These are phyloP conservation scores for Epipyxis sp. DNA, from an alignment of 108 stramenopile genomes.

Conservation along the genomic window DNA sequence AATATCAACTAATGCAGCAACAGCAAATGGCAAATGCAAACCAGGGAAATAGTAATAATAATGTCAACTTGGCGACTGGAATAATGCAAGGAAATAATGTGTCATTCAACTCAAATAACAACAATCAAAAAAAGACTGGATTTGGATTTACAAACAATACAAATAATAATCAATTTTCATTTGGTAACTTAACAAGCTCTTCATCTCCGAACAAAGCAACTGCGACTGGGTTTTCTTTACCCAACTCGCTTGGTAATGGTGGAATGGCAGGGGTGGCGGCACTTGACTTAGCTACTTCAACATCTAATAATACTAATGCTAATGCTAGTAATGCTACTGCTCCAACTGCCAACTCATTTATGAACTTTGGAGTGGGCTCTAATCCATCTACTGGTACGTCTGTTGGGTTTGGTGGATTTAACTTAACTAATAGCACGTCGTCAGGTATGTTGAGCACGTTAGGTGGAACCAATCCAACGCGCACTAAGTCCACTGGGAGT, in stretches of 20 bases:
- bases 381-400: not conserved
- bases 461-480: not conserved
- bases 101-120: too few species aligned
- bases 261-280: not conserved
- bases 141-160: not conserved
- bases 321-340: not conserved
- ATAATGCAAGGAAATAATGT: too few species aligned
- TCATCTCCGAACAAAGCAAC: not conserved
- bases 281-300: not conserved
- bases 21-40: not conserved
- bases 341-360: not conserved
- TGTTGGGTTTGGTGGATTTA: too few species aligned
- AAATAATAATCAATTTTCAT: not conserved
- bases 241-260: too few species aligned
- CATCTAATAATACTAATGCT: not conserved
- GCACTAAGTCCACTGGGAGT: too few species aligned
- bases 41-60: too few species aligned
- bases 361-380: not conserved
- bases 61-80: too few species aligned
- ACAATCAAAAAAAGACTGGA: too few species aligned
- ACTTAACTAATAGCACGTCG: not conserved
- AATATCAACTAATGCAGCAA: not conserved
- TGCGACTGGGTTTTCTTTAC: not conserved
- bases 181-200: not conserved
- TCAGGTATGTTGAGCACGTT: not conserved